A percentile compares a stretch with the other conserved stretches of the same genome.
Evolutionary conservation across 768 basidiomycete species (phyloP).

Genomic region (Russula compacta): DNA sequence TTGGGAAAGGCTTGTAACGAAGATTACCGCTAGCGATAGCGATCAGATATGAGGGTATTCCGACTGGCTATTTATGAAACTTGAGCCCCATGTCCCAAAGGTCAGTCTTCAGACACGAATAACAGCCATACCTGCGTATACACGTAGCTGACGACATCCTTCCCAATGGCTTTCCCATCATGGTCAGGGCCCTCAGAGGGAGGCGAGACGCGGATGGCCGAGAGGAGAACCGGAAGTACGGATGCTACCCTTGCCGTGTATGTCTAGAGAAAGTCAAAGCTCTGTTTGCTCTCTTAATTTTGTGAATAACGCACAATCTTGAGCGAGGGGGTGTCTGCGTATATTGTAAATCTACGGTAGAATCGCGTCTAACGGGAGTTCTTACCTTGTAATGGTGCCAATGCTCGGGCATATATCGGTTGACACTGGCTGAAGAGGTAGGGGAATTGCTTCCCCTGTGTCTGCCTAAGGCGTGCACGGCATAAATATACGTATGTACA

Average conservation of each 20-base stretch:
- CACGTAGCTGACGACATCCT: constrained; percentile 61
- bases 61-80: constrained; percentile 48
- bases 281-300: neutral
- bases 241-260: constrained; percentile 75
- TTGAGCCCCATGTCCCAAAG: neutral
- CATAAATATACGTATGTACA: neutral
- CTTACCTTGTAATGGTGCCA: constrained; percentile 72
- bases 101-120: neutral
- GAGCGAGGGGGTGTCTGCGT: constrained; percentile 74
- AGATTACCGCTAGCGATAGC: constrained; percentile 86
- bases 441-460: constrained; percentile 74
- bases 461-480: constrained; percentile 45
- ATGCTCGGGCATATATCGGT: constrained; percentile 76
- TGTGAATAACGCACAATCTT: constrained; percentile 53
- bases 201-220: constrained; percentile 74
- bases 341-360: neutral
- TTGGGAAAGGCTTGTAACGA: constrained; percentile 56
- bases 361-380: neutral
- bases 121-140: constrained; percentile 58
- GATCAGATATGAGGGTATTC: constrained; percentile 87
- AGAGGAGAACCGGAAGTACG: constrained; percentile 78
- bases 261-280: constrained; percentile 36
- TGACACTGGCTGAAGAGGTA: constrained; percentile 93
- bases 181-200: constrained; percentile 61
- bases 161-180: constrained; percentile 63